phyloP scores from a whole-genome alignment of 768 basidiomycete genomes.

The Amanita pseudoporphyria region DNA sequence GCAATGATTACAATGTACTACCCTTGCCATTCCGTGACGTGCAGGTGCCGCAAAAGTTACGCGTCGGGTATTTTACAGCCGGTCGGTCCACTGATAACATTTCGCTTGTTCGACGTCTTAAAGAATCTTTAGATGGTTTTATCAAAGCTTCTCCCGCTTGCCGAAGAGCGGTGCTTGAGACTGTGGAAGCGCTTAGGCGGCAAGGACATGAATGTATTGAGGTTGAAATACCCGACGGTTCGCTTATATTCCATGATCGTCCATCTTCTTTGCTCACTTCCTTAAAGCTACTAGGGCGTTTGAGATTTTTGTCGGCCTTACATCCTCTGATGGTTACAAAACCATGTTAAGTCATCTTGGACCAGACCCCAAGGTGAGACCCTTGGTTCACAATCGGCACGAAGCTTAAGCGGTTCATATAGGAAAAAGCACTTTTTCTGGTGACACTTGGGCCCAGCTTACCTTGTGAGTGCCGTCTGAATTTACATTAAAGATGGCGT shows the following conservation, averaged over 20 bases:
- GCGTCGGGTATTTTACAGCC: slow-evolving; percentile 66
- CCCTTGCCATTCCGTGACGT: slow-evolving; percentile 58
- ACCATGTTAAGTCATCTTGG: slow-evolving; percentile 56
- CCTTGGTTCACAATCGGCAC: background rate
- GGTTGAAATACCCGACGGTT: slow-evolving; percentile 32
- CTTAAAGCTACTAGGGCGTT: slow-evolving; percentile 24
- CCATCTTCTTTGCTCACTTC: background rate
- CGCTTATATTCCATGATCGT: background rate
- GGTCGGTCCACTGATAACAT: slow-evolving; percentile 24
- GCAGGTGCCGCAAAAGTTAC: slow-evolving; percentile 44
- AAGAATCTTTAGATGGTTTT: slow-evolving; percentile 39
- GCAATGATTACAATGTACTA: slow-evolving; percentile 28
- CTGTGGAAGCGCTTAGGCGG: slow-evolving; percentile 51
- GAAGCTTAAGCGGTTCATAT: background rate
- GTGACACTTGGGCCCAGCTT: slow-evolving; percentile 39
- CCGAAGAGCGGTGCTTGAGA: slow-evolving; percentile 64
- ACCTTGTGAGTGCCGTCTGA: slow-evolving; percentile 26
- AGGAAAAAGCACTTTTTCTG: slow-evolving; percentile 45
- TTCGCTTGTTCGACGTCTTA: slow-evolving; percentile 12
- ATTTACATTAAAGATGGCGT: background rate
- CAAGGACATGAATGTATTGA: slow-evolving; percentile 79
- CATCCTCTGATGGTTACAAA: slow-evolving; percentile 67
- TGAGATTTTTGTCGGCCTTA: slow-evolving; percentile 52
- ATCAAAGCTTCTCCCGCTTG: slow-evolving; percentile 62
- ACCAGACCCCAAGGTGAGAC: slow-evolving; percentile 52